phyloP scores from a whole-genome alignment of 2,329 filamentous ascomycete species.

The Colletotrichum kahawae region DNA sequence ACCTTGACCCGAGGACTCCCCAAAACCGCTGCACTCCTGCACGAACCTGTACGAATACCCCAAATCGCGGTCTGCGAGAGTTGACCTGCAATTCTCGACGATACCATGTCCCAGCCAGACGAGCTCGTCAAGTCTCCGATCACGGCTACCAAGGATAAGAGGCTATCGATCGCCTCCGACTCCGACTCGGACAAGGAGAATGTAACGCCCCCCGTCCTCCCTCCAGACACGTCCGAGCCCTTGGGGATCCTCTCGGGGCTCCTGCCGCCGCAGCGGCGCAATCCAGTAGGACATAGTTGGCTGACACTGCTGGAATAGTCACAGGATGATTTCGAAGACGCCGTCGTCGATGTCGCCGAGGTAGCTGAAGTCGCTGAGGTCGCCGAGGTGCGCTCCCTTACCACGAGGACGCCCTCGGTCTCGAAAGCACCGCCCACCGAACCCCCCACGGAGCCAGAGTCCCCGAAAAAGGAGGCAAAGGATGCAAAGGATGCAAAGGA shows the following conservation, averaged over 20 bases:
- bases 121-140: conserved; percentile 28
- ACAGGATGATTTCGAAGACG: conserved; percentile 85
- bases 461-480: conserved; percentile 25
- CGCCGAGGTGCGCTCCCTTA: conserved; percentile 66
- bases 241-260: neutral
- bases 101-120: conserved; percentile 39
- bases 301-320: conserved; percentile 7
- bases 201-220: conserved; percentile 19
- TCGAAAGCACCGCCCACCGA: conserved; percentile 34
- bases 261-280: neutral
- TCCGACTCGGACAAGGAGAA: conserved; percentile 23
- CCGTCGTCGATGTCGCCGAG: conserved; percentile 58
- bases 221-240: neutral
- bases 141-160: conserved; percentile 22
- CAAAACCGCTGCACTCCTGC: neutral
- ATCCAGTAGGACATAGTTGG: neutral
- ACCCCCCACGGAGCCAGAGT: conserved; percentile 15
- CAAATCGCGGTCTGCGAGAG: neutral
- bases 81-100: conserved; percentile 12
- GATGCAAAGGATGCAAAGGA: conserved; percentile 22
- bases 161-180: conserved; percentile 19
- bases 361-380: neutral
- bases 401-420: conserved; percentile 48
- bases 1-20: neutral
- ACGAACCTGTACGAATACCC: neutral